A percentile compares a stretch with the other conserved stretches of the same genome.
Conservation (phyloP, 805 yeast species). For the Lachancea sp. region DNA sequence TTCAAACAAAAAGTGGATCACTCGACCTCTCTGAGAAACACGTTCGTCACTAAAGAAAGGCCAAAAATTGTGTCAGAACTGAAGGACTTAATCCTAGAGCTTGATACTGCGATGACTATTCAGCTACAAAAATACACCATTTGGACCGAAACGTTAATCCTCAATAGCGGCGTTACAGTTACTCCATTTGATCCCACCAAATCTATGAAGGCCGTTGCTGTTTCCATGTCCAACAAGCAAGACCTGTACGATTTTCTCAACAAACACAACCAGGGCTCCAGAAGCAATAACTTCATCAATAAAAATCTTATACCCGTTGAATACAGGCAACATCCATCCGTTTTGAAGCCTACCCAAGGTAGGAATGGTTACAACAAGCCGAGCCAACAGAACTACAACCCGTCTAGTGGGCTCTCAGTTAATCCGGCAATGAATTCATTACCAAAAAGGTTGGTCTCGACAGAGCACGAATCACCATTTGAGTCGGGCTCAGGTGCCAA, state of each 20-base stretch:
- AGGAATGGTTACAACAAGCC: conserved; percentile 13
- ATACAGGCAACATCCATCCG: conserved; percentile 64
- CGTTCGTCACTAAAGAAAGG: conserved; percentile 63
- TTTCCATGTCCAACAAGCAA: conserved; percentile 73
- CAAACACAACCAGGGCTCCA: conserved; percentile 36
- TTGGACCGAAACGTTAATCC: conserved; percentile 72
- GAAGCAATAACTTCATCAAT: conserved; percentile 32
- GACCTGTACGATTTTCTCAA: conserved; percentile 69
- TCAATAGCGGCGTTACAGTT: conserved; percentile 79
- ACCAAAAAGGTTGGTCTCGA: conserved; percentile 31
- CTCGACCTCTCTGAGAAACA: conserved; percentile 68
- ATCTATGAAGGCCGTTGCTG: conserved; percentile 72
- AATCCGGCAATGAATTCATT: conserved; percentile 29
- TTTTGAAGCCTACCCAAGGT: conserved; percentile 33
- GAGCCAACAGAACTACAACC: conserved; percentile 14
- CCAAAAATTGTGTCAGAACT: conserved; percentile 70
- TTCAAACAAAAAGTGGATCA: conserved; percentile 70
- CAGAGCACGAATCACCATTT: conserved; percentile 33
- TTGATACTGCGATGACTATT: conserved; percentile 83
- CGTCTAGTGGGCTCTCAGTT: conserved; percentile 26
- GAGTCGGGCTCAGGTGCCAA: conserved; percentile 12
- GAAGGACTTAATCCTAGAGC: conserved; percentile 72
- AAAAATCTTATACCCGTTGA: conserved; percentile 57
- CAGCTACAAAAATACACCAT: conserved; percentile 87
- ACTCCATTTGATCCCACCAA: conserved; percentile 58